Base-by-base conservation (phyloP, 2,329 filamentous ascomycete species). In the Paraphoma sp. region DNA sequence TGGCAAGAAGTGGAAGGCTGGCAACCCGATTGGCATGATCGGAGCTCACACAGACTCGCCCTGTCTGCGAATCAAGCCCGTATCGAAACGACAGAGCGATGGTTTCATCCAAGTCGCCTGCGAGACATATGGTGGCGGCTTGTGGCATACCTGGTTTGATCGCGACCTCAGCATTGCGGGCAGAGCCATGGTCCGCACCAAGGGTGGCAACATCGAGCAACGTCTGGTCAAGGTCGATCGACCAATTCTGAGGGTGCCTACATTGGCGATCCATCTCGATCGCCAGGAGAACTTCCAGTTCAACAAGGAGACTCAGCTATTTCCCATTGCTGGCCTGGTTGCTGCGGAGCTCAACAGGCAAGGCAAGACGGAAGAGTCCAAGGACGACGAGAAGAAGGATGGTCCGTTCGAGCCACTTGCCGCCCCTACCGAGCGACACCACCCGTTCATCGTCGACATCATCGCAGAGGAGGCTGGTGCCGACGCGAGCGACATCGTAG, bases 81-180 rank as follows among this genome's bases (percentile, higher is more conserved):
- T 97, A 42, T 96, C 92, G 73, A 97, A 94, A 80, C 95, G 94
- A 80, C 85, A 86, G 71, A 88, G 86, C 53, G 90, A 91, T 63
- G 94, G 94, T 11, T 99, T 95, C 77, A 80, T 97, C 61, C 95
- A 99, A 79, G 89, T 99, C 54, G 95, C 93, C 51, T 94, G 97
- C 49, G 95, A 99, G 82, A 94, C 92, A 1, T 99, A 99, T 73
- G 95, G 95, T 51, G 95, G 95, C 59, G 95, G 95, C 53, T 89
- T 98, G 71, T 98, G 94, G 94, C 93, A 97, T 78, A 96, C 92
- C 45, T 99, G 87, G 95, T 99, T 99, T 73, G 95, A 99, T 77
- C 89, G 95, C 48, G 95, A 99, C 76, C 82, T 99, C 60, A 90
- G 91, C 68, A 87, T 98, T 51, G 95, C 95, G 31, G 95, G 95